Evolutionary conservation across 768 basidiomycete species (phyloP).

Genomic region (Boletellus sp.): DNA sequence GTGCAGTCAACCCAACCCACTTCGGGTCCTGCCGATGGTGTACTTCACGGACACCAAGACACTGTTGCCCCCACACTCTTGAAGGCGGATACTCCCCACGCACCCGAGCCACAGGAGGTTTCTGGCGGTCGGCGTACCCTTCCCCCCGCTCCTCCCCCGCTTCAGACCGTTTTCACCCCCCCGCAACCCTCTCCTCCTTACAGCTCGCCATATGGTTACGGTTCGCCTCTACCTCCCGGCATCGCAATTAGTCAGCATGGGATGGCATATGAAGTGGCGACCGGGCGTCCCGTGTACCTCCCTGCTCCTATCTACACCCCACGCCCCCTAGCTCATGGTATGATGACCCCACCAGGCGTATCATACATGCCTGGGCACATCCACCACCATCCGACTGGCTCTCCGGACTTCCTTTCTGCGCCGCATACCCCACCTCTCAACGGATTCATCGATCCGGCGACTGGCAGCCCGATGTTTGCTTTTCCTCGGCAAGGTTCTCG

Average conservation of each 20-base stretch:
- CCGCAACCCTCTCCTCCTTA: slow-evolving; percentile 53
- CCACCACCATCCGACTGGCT: slow-evolving; percentile 55
- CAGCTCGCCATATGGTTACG: slow-evolving; percentile 64
- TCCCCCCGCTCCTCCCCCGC: slow-evolving; percentile 39
- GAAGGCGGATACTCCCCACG: slow-evolving; percentile 27
- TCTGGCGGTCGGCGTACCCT: slow-evolving; percentile 25
- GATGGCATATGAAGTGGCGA: slow-evolving; percentile 77
- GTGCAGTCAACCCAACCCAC: slow-evolving; percentile 12
- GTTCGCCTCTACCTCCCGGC: slow-evolving; percentile 59
- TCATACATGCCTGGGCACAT: slow-evolving; percentile 62
- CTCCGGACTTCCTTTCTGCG: slow-evolving; percentile 60
- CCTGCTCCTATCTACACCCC: slow-evolving; percentile 65
- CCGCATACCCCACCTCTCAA: slow-evolving; percentile 60
- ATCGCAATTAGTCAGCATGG: slow-evolving; percentile 72
- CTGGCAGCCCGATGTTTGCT: slow-evolving; percentile 68
- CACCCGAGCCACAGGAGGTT: slow-evolving; percentile 19
- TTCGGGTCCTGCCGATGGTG: slow-evolving; percentile 9
- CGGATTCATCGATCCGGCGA: slow-evolving; percentile 62
- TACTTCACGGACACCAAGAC: slow-evolving; percentile 30
- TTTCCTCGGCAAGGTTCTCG: slow-evolving; percentile 70
- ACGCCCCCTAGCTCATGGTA: slow-evolving; percentile 58
- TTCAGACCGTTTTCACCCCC: slow-evolving; percentile 43
- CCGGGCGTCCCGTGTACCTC: slow-evolving; percentile 75
- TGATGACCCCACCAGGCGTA: slow-evolving; percentile 44
- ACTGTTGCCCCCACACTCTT: slow-evolving; percentile 22